phyloP scores from a whole-genome alignment of 495 filamentous ascomycete species.

The Penicillium verhagenii region DNA sequence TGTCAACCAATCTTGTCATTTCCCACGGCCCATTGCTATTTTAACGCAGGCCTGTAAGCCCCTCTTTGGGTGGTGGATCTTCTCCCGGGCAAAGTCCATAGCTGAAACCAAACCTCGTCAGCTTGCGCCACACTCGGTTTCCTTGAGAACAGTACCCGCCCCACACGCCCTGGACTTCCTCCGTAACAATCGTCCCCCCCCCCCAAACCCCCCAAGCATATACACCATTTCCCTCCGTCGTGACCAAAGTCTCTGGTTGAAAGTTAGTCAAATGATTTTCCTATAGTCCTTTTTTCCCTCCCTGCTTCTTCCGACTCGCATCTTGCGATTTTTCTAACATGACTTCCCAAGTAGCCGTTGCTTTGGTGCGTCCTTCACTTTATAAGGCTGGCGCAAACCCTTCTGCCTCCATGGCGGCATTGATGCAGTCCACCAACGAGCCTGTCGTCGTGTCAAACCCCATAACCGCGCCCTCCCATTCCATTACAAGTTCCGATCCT shows the following conservation, averaged over 20 bases:
- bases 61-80: slow-evolving; percentile 23
- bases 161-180: slow-evolving; percentile 38
- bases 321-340: slow-evolving; percentile 49
- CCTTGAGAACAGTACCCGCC: slow-evolving; percentile 30
- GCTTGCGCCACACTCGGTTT: slow-evolving; percentile 52
- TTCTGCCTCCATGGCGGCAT: slow-evolving; percentile 46
- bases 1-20: slow-evolving; percentile 18
- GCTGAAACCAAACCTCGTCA: slow-evolving; percentile 45
- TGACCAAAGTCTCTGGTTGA: slow-evolving; percentile 18
- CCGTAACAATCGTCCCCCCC: slow-evolving; percentile 4
- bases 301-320: slow-evolving; percentile 5
- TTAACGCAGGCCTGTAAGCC: slow-evolving; percentile 21
- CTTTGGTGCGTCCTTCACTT: slow-evolving; percentile 49
- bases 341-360: slow-evolving; percentile 64
- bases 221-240: neutral
- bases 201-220: slow-evolving; percentile 5
- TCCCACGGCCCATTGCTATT: slow-evolving; percentile 11
- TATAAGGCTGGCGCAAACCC: slow-evolving; percentile 35
- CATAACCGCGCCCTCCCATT: slow-evolving; percentile 26
- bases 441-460: slow-evolving; percentile 42
- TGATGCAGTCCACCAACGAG: slow-evolving; percentile 49
- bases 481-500: slow-evolving; percentile 35
- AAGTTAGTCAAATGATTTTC: slow-evolving; percentile 15
- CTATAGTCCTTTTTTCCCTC: neutral
- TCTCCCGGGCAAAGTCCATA: slow-evolving; percentile 26